Evolutionary conservation across 306 rosid species (phyloP), one percentile per base, ranked within the genome.

Genomic region (Gastrolobium villosum): DNA sequence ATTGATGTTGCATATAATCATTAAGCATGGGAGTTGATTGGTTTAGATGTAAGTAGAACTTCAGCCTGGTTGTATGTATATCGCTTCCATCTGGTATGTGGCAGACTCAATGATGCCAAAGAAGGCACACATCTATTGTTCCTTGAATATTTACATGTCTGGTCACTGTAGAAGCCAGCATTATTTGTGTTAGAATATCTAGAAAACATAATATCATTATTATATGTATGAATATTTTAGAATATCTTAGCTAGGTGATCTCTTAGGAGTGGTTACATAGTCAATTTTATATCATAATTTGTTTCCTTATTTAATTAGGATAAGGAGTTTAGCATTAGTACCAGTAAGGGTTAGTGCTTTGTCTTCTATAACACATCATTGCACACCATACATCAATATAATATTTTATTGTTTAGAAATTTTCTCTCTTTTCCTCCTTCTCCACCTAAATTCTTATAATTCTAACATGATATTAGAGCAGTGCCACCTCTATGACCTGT

Each of bases 51-150:
- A 31, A 46, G 15, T 60, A 31, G 8, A 67, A 34, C 36, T 62
- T 68, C 44, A 14, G 55, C 41, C 43, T 37, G 13, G 48, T 57
- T 68, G 11, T 83, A 64, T 32, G 40, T 67, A 71, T 61, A 50
- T 69, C 48, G 35, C 45, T 39, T 31, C 73, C 50, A 54, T 60
- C 63, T 78, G 43, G 35, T 49, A 34, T 52, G 30, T 75, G 46
- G 65, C 36, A 34, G 50, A 69, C 46, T 65, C 59, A 15, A n/a
- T 56, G 75, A 59, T 65, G 43, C 49, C 73, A 20, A 65, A 46
- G 50, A 56, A 48, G 56, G 13, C 53, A 36, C 40, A 65, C 30
- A 71, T 55, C 34, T 26, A 10, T 70, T 70, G 35, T 65, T 41
- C 53, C n/a, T 13, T 39, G 65, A 70, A 54, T 61, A 62, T 59